Percentiles rank a stretch among this genome's conserved stretches.
Conservation (phyloP, 2,329 filamentous ascomycete species). For the Botrytis paeoniae region DNA sequence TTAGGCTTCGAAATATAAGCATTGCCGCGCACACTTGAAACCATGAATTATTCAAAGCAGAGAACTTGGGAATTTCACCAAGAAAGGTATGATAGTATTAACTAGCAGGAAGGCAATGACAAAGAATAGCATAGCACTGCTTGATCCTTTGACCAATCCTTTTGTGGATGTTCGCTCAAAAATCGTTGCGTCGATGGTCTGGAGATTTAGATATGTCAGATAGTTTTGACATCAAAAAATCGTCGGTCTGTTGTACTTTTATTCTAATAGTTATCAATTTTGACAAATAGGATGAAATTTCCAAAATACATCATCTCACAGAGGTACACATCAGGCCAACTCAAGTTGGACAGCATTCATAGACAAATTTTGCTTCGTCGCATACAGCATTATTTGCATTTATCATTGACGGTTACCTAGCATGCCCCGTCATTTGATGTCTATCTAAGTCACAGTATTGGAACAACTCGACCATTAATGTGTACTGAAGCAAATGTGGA, state of each 20-base stretch:
- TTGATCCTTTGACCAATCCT: neutral
- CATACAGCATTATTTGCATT: neutral
- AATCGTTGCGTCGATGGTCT: neutral
- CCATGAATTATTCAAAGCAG: neutral
- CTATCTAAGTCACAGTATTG: neutral
- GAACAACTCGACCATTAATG: neutral
- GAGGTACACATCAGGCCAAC: neutral
- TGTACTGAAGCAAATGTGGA: neutral
- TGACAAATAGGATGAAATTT: neutral
- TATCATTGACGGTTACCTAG: neutral
- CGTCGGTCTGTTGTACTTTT: neutral
- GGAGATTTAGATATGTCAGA: neutral
- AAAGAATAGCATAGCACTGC: neutral
- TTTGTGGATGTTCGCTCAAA: neutral
- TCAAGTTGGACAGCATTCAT: neutral
- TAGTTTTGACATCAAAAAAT: slow-evolving; percentile 5
- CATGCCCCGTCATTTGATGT: neutral
- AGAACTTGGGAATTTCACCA: neutral
- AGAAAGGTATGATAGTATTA: neutral
- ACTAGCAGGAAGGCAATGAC: neutral
- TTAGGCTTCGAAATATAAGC: neutral
- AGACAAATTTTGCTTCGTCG: neutral
- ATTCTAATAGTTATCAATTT: neutral
- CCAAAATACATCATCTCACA: neutral
- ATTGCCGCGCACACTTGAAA: neutral